These are phyloP conservation scores for Penicillium silybi DNA, from an alignment of 495 filamentous ascomycete species.

Conservation along the genomic window DNA sequence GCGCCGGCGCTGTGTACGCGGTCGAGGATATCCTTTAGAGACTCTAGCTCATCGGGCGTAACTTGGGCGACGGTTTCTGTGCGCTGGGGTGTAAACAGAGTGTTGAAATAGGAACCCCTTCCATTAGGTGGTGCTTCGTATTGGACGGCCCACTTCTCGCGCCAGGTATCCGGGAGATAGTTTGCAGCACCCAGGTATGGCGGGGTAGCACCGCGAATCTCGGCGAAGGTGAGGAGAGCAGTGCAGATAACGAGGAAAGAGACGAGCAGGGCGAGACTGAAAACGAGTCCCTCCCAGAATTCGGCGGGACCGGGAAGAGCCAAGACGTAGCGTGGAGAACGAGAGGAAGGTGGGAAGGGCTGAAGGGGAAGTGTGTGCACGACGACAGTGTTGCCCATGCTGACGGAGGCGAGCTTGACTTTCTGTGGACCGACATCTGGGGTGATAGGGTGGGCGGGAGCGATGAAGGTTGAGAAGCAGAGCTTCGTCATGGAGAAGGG, in stretches of 20 bases:
- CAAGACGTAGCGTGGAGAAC: conserved; percentile 64
- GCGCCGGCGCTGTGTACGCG: conserved; percentile 23
- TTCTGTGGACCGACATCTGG: conserved; percentile 50
- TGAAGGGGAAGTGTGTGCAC: conserved; percentile 79
- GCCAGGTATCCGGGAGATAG: conserved; percentile 38
- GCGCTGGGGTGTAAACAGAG: conserved; percentile 3
- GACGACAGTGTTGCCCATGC: conserved; percentile 78
- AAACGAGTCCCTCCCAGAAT: conserved; percentile 41
- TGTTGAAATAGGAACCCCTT: conserved; percentile 19
- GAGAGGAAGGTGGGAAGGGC: conserved; percentile 44
- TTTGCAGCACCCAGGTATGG: conserved; percentile 52
- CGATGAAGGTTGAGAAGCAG: conserved; percentile 67
- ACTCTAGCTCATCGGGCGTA: conserved; percentile 8
- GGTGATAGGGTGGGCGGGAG: conserved; percentile 48
- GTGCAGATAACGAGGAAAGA: conserved; percentile 54
- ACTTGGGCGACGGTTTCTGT: not conserved
- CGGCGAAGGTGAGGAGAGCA: conserved; percentile 61
- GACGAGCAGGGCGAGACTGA: conserved; percentile 47
- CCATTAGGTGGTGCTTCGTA: conserved; percentile 14
- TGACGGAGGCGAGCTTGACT: conserved; percentile 79
- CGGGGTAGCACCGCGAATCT: conserved; percentile 59
- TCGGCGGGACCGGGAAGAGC: conserved; percentile 50
- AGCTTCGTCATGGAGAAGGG: conserved; percentile 81
- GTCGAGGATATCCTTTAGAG: conserved; percentile 23
- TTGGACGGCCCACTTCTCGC: conserved; percentile 22